Evolutionary conservation across 305 asterid species (phyloP).

Genomic region (Withania somnifera): DNA sequence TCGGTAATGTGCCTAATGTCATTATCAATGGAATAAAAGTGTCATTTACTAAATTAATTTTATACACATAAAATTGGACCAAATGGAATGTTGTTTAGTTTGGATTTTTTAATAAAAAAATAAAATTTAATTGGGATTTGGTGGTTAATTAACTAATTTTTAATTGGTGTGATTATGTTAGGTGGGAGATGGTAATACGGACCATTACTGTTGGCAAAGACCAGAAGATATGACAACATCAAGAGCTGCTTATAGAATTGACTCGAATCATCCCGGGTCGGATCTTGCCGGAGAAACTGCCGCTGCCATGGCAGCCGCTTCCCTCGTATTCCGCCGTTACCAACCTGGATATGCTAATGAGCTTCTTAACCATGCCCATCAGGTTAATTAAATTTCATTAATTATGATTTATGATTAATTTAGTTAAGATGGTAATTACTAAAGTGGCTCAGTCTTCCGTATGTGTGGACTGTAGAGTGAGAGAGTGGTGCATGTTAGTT

Average conservation of each 20-base stretch:
- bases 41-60: neutral
- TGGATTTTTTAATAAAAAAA: neutral
- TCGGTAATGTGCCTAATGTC: neutral
- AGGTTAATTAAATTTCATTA: constrained; percentile 30
- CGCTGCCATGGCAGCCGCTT: constrained; percentile 98
- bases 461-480: constrained; percentile 4
- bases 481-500: constrained; percentile 37
- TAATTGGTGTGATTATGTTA: constrained; percentile 11
- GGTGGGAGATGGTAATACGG: constrained; percentile 99
- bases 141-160: constrained; percentile 1
- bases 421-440: no score
- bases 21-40: neutral
- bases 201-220: constrained; percentile 98
- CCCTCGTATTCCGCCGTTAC: constrained; percentile 75
- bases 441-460: constrained; percentile 22
- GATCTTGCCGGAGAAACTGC: constrained; percentile 99
- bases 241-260: constrained; percentile 74
- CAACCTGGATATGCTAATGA: constrained; percentile 56
- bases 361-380: constrained; percentile 70
- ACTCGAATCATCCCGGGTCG: constrained; percentile 82
- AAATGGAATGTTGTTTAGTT: neutral
- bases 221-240: constrained; percentile 99
- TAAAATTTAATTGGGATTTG: neutral
- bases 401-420: neutral
- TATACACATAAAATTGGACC: neutral